Evolutionary conservation across 345 rosid genomes (phyloP).

Genomic region (Populus ilicifolia): DNA sequence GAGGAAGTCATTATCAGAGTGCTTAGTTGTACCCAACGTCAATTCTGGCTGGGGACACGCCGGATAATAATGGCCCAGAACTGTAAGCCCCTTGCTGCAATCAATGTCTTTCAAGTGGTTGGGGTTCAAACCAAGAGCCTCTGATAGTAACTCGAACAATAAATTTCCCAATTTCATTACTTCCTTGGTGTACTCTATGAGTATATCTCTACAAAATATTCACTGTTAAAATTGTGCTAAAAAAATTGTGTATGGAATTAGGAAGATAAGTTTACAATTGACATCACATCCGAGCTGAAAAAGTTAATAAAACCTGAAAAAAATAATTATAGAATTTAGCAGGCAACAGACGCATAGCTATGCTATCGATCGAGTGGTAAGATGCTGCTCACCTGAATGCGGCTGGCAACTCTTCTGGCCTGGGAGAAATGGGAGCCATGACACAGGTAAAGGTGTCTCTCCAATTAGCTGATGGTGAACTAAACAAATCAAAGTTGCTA

Average conservation of each 20-base stretch:
- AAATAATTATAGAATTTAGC: background rate
- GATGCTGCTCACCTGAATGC: slow-evolving; percentile 32
- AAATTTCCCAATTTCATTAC: slow-evolving; percentile 1
- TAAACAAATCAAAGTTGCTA: slow-evolving; percentile 33
- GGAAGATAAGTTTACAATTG: slow-evolving; percentile 17
- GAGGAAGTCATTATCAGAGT: slow-evolving; percentile 26
- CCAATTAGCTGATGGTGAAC: slow-evolving; percentile 34
- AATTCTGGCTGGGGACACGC: slow-evolving; percentile 43
- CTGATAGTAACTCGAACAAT: slow-evolving; percentile 31
- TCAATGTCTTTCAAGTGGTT: slow-evolving; percentile 21
- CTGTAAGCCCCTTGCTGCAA: slow-evolving; percentile 22
- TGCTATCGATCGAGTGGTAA: background rate
- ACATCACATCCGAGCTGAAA: slow-evolving; percentile 32
- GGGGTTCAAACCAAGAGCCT: slow-evolving; percentile 32
- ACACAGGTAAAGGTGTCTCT: slow-evolving; percentile 31
- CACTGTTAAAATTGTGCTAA: background rate
- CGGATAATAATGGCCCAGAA: slow-evolving; percentile 35
- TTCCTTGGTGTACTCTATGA: slow-evolving; percentile 22
- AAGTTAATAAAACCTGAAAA: background rate
- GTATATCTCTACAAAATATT: slow-evolving; percentile 29
- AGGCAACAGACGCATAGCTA: background rate
- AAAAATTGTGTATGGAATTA: too few relatives aligned
- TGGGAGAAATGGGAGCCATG: slow-evolving; percentile 34
- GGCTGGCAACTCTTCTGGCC: slow-evolving; percentile 35
- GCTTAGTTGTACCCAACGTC: slow-evolving; percentile 29